Percentiles rank a stretch among this genome's conserved stretches.
Evolutionary conservation across 768 basidiomycete species (phyloP).

Genomic region (Panaeolus cyanescens): DNA sequence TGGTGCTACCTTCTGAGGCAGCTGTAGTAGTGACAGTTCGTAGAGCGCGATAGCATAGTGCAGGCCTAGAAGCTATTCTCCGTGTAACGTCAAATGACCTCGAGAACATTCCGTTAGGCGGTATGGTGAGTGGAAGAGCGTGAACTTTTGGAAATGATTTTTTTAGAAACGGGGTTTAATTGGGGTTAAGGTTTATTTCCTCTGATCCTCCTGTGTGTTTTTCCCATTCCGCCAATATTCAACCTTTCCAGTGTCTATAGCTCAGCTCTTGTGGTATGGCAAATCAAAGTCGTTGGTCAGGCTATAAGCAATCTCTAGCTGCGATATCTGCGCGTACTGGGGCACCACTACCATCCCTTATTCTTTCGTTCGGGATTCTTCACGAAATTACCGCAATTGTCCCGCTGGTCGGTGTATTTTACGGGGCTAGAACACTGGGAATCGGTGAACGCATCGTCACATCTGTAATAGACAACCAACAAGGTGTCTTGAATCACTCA

Average conservation of each 20-base stretch:
- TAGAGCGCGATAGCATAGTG: conserved; percentile 3
- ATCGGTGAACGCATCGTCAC: conserved; percentile 68
- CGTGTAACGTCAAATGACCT: conserved; percentile 3
- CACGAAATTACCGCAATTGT: conserved; percentile 85
- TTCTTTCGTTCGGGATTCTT: conserved; percentile 77
- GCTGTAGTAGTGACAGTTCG: not conserved
- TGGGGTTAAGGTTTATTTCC: conserved; percentile 8
- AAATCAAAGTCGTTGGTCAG: conserved; percentile 34
- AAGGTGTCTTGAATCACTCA: not conserved
- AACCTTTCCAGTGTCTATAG: not conserved
- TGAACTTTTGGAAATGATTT: conserved; percentile 1
- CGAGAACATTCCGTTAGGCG: conserved; percentile 10
- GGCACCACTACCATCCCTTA: conserved; percentile 74
- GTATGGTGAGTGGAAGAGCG: not conserved
- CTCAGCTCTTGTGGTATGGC: conserved; percentile 17
- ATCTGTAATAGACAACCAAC: conserved; percentile 27
- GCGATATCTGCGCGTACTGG: conserved; percentile 69
- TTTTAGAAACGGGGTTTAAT: not conserved
- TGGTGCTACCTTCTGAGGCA: not conserved
- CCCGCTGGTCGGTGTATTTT: conserved; percentile 77
- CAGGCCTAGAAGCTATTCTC: not conserved
- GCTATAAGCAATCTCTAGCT: conserved; percentile 57
- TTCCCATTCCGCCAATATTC: not conserved
- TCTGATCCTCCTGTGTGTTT: not conserved
- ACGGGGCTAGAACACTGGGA: conserved; percentile 62